Base-by-base conservation (phyloP, 2,329 filamentous ascomycete species). In the Penicillium sp. region DNA sequence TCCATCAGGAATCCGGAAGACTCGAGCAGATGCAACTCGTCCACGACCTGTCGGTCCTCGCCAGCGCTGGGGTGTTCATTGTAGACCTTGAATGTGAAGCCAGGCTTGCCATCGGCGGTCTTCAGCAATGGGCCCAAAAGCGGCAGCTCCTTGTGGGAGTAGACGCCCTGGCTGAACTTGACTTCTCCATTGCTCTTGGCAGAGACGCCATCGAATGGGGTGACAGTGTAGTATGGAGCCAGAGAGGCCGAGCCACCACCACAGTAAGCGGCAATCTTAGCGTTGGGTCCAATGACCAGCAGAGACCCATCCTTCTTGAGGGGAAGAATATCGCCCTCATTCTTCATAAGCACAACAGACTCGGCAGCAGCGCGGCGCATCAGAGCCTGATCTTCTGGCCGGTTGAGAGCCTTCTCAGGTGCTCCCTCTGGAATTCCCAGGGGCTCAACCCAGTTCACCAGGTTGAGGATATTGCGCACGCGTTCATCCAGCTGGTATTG, bases 341-440 rank as follows among this genome's bases (percentile, higher is more conserved):
- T 92, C 74, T 91, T 90, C 46, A 91, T 75, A 12, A 92, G 77
- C 1, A 91, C 88, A 9, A 90, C 85, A 4, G 85, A 85, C 67
- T 91, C 87, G 5, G 84, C 82, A 17, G 86, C 87, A 25, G 88
- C 79, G 51, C 81, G 79, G 17, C 89, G 81, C 22, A 90, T 80
- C 43, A 91, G 76, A 16, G 79, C 81, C 5, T 85, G 81, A 36
- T 84, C 85, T 68, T 88, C 82, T 0, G 82, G 78, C 0, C 82
- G 87, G 65, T 90, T 77, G 8, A 79, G 75, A 0, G 75, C 78
- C 46, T 72, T 75, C 67, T 87, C 84, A 0, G 78, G 75, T 0
- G 80, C 83, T 19, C 79, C 74, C 65, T 85, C 82, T 4, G 79
- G 75, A 17, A 87, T 78, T 0, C 80, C 80, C 4, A 82, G 76